Evolutionary conservation across 2,329 filamentous ascomycete species (phyloP), one percentile per base, ranked within the genome.

Genomic region (Talaromyces islandicus): DNA sequence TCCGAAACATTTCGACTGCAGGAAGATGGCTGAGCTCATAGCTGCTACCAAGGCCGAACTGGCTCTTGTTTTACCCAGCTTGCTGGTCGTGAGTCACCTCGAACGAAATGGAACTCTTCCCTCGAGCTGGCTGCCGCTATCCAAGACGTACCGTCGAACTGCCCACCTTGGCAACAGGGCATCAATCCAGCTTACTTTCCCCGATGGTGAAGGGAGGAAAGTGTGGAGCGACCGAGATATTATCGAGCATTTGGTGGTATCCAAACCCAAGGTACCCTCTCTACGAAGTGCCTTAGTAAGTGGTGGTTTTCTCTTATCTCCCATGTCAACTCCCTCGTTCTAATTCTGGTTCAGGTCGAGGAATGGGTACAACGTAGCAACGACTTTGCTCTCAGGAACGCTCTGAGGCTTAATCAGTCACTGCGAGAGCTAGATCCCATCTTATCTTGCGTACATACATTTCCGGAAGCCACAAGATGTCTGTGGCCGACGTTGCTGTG

Each of bases 371-470:
- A 5, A 7, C 35, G 35, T 38, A 38, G 35, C 35, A n/a, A 38
- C 35, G 35, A 38, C 14, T n/a, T 38, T 38, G 14, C 14, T 38
- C 35, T 38, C 17, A 38, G 35, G 7, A 38, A 38, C 5, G 35
- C 35, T 17, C 14, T 6, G 14, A 38, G 7, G 14, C 35, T 38
- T 38, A 38, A 38, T n/a, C 43, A 48, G 43, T 24, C 43, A 25
- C 9, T 48, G 19, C 19, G 43, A 21, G 87, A 89, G 67, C 85
- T 97, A 64, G 91, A 97, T 90, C 90, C 73, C 89, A 96, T 78
- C 84, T 97, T 62, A 91, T 88, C 2, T 85, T 97, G 38, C 88
- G 92, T 69, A 91, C 90, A 14, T 94, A 94, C 76, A 83, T 97
- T 66, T 84, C 90, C 55, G 92, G 92, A 62, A 38, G 14, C 14